phyloP scores from a whole-genome alignment of 331 rosid genomes.

The Malus hybrid region DNA sequence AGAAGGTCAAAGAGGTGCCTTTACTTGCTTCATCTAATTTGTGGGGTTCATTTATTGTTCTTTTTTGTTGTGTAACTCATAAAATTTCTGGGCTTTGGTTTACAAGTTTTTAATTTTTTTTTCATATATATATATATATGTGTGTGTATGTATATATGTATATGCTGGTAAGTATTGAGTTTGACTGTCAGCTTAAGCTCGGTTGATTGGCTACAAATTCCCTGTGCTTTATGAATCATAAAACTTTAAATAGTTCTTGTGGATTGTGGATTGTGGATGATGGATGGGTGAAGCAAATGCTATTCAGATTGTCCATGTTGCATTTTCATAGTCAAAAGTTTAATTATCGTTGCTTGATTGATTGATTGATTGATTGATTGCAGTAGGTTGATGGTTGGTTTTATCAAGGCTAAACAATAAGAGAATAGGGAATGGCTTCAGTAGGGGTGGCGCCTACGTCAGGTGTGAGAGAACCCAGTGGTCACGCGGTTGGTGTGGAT shows the following conservation, averaged over 20 bases:
- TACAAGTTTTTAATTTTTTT: neutral
- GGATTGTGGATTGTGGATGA: neutral
- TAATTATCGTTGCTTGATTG: neutral
- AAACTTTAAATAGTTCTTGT: neutral
- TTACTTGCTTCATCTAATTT: neutral
- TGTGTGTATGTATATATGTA: neutral
- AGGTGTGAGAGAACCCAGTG: conserved; percentile 58
- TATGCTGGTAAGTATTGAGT: neutral
- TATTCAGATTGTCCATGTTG: neutral
- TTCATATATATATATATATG: neutral
- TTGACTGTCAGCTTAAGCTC: neutral
- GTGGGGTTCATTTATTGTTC: conserved; percentile 1
- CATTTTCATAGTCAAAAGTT: conserved; percentile 1
- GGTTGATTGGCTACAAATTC: neutral
- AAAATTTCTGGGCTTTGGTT: neutral
- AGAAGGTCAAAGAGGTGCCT: neutral
- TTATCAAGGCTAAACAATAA: conserved; percentile 15
- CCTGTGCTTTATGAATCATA: neutral
- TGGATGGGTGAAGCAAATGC: neutral
- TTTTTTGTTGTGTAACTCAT: neutral
- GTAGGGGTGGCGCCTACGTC: conserved; percentile 77
- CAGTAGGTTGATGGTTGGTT: conserved; percentile 52
- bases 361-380: conserved; percentile 15
- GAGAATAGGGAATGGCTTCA: conserved; percentile 51
- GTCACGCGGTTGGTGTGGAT: conserved; percentile 64